Conservation (phyloP, 1,284 basidiomycete genomes). For the Malassezia brasiliensis region DNA sequence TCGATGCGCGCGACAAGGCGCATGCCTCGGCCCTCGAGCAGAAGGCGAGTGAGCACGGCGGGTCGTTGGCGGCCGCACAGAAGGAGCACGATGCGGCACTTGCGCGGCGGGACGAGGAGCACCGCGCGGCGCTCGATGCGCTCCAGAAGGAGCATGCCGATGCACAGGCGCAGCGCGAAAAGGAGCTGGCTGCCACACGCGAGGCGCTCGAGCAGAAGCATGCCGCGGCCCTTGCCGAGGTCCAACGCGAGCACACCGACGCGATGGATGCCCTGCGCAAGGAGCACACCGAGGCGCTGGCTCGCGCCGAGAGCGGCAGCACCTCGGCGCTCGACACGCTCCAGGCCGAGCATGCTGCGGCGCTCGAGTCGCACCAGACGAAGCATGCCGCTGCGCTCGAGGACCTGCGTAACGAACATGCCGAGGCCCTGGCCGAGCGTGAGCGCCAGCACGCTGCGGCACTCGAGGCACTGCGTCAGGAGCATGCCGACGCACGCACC, state of each 20-base stretch:
- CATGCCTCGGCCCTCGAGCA: neutral
- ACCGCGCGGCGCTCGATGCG: neutral
- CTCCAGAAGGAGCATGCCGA: constrained; percentile 1
- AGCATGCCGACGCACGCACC: neutral
- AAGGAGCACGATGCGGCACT: neutral
- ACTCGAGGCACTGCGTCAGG: neutral
- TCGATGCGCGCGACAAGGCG: neutral
- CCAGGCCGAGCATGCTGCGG: neutral
- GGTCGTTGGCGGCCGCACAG: too few relatives aligned
- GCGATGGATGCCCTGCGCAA: neutral
- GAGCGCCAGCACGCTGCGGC: neutral
- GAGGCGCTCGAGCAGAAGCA: neutral
- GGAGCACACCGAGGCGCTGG: neutral
- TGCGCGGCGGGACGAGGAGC: constrained; percentile 2
- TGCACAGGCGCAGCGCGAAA: neutral
- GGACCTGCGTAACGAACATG: neutral
- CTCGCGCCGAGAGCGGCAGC: too few relatives aligned
- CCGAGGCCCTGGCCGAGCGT: neutral
- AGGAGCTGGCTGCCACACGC: neutral
- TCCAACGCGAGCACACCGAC: neutral
- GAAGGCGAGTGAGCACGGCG: neutral
- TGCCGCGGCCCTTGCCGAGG: neutral
- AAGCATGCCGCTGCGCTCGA: constrained; percentile 3
- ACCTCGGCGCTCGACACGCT: neutral
- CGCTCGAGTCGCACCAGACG: neutral